These are phyloP conservation scores for Gossypium mustelinum DNA, from an alignment of 345 rosid genomes.

Conservation along the genomic window DNA sequence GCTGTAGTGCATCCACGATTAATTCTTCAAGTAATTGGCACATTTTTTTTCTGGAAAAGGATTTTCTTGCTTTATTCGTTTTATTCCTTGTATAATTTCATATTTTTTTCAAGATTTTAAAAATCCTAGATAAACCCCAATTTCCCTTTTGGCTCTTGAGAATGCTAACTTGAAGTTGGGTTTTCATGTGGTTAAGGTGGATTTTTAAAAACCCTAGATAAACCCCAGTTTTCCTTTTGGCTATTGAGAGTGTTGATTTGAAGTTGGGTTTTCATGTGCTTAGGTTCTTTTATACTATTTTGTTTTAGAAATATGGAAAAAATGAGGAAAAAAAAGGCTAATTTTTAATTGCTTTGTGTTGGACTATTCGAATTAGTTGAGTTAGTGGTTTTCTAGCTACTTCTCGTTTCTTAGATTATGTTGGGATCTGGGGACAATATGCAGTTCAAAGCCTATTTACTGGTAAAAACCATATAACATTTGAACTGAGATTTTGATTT, in stretches of 20 bases:
- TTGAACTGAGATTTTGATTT: neutral
- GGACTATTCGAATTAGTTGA: neutral
- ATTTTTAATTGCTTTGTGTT: neutral
- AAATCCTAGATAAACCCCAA: too few species aligned
- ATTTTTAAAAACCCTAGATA: conserved; percentile 41
- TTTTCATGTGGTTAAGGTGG: too few species aligned
- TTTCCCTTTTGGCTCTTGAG: too few species aligned
- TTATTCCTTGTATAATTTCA: neutral
- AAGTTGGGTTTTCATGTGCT: neutral
- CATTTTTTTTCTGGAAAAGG: neutral
- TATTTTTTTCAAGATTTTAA: neutral
- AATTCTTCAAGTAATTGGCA: conserved; percentile 44
- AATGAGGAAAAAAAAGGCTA: neutral
- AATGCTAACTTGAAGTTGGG: too few species aligned
- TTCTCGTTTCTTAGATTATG: neutral
- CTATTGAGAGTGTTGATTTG: neutral
- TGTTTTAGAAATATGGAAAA: neutral
- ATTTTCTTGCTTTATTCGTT: neutral
- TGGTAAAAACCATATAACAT: neutral
- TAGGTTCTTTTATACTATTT: neutral
- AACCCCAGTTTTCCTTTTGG: conserved; percentile 11
- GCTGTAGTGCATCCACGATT: too few species aligned
- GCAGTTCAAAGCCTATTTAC: neutral
- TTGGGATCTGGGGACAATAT: neutral
- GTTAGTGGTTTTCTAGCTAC: conserved; percentile 15